A percentile compares a stretch with the other conserved stretches of the same genome.
These are phyloP conservation scores for Pseudopyricularia cyperi DNA, from an alignment of 2,329 filamentous ascomycete species.

Conservation along the genomic window DNA sequence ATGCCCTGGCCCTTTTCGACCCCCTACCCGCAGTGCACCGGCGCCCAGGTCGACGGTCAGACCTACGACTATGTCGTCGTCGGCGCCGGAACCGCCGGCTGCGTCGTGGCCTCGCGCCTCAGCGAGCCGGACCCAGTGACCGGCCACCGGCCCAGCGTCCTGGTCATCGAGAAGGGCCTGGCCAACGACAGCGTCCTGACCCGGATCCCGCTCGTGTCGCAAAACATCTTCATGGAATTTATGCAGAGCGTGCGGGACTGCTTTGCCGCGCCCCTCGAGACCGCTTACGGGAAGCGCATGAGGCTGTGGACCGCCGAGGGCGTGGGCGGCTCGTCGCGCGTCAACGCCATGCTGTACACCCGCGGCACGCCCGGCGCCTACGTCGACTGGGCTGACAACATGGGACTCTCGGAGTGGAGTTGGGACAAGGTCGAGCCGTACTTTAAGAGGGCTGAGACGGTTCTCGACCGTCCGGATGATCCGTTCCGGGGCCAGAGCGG, in stretches of 20 bases:
- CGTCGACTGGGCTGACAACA: constrained; percentile 14
- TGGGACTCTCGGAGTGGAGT: constrained; percentile 18
- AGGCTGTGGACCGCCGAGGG: constrained; percentile 14
- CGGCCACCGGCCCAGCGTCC: constrained; percentile 19
- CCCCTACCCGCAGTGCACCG: constrained; percentile 11
- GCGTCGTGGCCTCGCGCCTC: constrained; percentile 30
- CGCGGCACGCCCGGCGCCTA: constrained; percentile 16
- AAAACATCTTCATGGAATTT: constrained; percentile 10
- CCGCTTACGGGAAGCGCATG: constrained; percentile 7
- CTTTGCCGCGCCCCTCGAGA: constrained; percentile 13
- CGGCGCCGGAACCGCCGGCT: constrained; percentile 32
- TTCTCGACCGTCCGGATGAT: constrained; percentile 6
- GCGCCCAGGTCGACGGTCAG: constrained; percentile 11
- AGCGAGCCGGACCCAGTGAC: constrained; percentile 12
- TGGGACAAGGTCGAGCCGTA: constrained; percentile 19
- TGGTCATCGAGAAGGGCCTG: constrained; percentile 22
- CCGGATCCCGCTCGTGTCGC: constrained; percentile 16
- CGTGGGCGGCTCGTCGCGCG: constrained; percentile 17
- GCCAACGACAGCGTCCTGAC: constrained; percentile 14
- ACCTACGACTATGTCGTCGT: constrained; percentile 24
- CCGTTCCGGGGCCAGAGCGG: constrained; percentile 13
- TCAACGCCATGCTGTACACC: constrained; percentile 19
- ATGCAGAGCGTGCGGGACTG: constrained; percentile 13
- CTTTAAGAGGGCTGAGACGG: constrained; percentile 13
- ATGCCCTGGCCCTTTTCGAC: constrained; percentile 12